Base-by-base conservation (phyloP, 140 eudicot species). In the Bidens hawaiensis region DNA sequence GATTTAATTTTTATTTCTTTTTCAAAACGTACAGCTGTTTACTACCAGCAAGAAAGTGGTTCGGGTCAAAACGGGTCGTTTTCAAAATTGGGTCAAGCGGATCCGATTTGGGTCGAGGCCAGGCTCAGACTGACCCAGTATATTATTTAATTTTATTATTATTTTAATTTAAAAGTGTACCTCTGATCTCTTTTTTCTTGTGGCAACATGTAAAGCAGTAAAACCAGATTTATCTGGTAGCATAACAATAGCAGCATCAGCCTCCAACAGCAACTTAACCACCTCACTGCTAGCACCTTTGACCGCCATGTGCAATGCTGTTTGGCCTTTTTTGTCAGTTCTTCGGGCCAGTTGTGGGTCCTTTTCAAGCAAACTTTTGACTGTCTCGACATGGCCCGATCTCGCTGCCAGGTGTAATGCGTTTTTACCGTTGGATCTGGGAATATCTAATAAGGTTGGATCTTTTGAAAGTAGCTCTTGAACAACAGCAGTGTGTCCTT, bases 301-400 rank as follows among this genome's bases (percentile, higher is more conserved):
- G 2, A 85, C 95, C 57, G 95, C 97, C 95, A 89, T 83, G 70
- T 89, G 97, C 45, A 89, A 73, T 16, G 97, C 91, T 57, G 97
- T 85, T 60, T 93, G 99, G 2, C 96, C 95, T 55, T 85, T 88
- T 76, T 81, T 88, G 67, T 93, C 99, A 2, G 82, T 85, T 71
- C 75, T 88, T 55, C 85, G 61, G 22, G 95, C 99, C 65, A 93
- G 62, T 45, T 76, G 81, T 6, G 96, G 79, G 53, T 93, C 96
- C 70, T 72, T 93, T 6, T 83, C 79, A 21, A 93, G 95, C 82
- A 93, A 73, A 31, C 79, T 81, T 63, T 60, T 75, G 22, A 93
- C 86, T 45, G 88, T 79, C 31, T 88, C 90, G 21, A 62, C 94
- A 67, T 93, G 96, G 19, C 99, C 95, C 16, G 82, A 74, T 41